Base-by-base conservation (phyloP, 768 basidiomycete species). In the Gloeophyllum trabeum region DNA sequence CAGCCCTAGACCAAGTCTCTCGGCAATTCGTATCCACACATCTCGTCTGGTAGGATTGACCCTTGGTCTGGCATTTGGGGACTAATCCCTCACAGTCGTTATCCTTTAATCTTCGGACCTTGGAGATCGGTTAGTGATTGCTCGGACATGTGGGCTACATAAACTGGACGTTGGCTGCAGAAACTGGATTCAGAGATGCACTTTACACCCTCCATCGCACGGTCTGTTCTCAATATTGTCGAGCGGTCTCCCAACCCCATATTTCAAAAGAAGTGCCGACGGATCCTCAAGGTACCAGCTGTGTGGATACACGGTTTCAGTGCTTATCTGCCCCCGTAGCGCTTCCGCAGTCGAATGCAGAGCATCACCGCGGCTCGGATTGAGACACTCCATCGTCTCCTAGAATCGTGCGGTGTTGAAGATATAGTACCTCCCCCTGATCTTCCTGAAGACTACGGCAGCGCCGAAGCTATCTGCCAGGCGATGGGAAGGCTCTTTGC, bases 51-150 rank as follows among this genome's bases (percentile, higher is more conserved):
- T 80, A 50, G 34, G 66, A 57, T 20, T 14, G 10, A 32, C 28
- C 10, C 28, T 16, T 16, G 28, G 10, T 16, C 10, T 32, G 10
- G 26, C 39, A 14, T 40, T 42, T 24, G n/a, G n/a, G n/a, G n/a
- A 20, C 46, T 30, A 24, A 12, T n/a, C 45, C 6, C 37, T 35
- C 44, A 24, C 49, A 88, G 86, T 51, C 76, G 77, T 2, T 86
- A 87, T 60, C 86, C 86, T 18, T 64, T 85, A 28, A 72, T 87
- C 43, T 89, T 88, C 55, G 86, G 86, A 2, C 58, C 66, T 21
- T 78, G 77, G 76, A 65, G 68, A 53, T 68, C 69, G 64, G 84
- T 80, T 62, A 42, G 58, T 41, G n/a, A n/a, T n/a, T 35, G 43
- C 37, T 46, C 41, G 10, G 16, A 10, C 28, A 10, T 16, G 10